A percentile compares a stretch with the other conserved stretches of the same genome.
These are phyloP conservation scores for Plasmodium sp. DNA, from an alignment of 169 alveolate species.

Conservation along the genomic window DNA sequence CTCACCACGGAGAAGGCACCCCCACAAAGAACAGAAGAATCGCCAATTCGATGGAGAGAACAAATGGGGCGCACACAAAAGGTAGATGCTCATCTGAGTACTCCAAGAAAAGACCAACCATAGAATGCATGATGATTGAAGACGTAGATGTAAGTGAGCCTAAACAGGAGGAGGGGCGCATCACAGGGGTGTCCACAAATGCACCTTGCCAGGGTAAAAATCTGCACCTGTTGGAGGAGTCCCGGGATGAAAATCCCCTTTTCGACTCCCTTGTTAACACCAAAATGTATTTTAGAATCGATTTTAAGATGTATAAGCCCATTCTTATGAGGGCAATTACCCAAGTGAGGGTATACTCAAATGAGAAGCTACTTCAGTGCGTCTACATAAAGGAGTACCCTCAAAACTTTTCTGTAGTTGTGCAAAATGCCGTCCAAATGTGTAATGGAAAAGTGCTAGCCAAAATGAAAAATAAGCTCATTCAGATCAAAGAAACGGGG, in stretches of 20 bases:
- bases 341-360: conserved; percentile 18
- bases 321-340: conserved; percentile 42
- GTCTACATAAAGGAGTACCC: conserved; percentile 62
- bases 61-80: neutral
- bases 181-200: neutral
- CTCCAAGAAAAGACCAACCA: neutral
- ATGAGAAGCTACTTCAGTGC: conserved; percentile 23
- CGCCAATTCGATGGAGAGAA: neutral
- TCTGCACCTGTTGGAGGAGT: neutral
- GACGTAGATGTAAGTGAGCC: neutral
- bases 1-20: neutral
- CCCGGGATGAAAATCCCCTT: neutral
- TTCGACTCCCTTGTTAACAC: neutral
- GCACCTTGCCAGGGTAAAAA: neutral
- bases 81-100: neutral
- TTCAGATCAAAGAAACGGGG: conserved; percentile 36
- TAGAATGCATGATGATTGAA: neutral
- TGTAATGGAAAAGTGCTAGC: conserved; percentile 10
- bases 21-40: neutral
- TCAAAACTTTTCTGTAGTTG: conserved; percentile 46
- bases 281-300: conserved; percentile 16
- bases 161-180: neutral
- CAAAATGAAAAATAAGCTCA: conserved; percentile 54
- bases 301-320: conserved; percentile 64
- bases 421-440: conserved; percentile 23